These are phyloP conservation scores for Erythrobasidium hasegawianum DNA, from an alignment of 1,284 basidiomycete species.

Conservation along the genomic window DNA sequence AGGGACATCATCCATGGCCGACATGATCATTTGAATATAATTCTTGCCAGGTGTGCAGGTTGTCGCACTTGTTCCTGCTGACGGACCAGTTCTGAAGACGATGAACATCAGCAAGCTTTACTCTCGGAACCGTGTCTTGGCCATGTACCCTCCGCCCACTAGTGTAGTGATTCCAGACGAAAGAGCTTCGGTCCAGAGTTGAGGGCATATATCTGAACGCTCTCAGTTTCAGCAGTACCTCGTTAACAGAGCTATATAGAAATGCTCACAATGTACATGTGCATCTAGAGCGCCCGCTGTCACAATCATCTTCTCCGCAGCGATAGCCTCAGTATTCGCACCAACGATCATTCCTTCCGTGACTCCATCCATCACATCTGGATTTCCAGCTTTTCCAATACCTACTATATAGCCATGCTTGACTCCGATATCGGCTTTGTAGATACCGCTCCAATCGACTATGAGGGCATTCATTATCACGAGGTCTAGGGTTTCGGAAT, in stretches of 20 bases:
- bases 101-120: slow-evolving; percentile 47
- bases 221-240: neutral
- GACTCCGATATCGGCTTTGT: slow-evolving; percentile 98
- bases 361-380: slow-evolving; percentile 84
- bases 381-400: slow-evolving; percentile 96
- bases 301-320: slow-evolving; percentile 87
- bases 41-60: slow-evolving; percentile 88
- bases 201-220: slow-evolving; percentile 68
- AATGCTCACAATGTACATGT: slow-evolving; percentile 62
- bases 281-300: slow-evolving; percentile 92
- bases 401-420: slow-evolving; percentile 77
- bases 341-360: slow-evolving; percentile 72
- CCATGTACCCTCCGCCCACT: slow-evolving; percentile 81
- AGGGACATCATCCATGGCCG: slow-evolving; percentile 79
- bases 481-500: slow-evolving; percentile 72
- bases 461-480: slow-evolving; percentile 94
- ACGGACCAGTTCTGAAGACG: slow-evolving; percentile 71
- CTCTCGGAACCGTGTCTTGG: slow-evolving; percentile 10
- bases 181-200: slow-evolving; percentile 63
- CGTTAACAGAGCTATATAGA: neutral
- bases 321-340: slow-evolving; percentile 86
- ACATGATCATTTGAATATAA: slow-evolving; percentile 81
- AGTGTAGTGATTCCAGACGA: slow-evolving; percentile 71
- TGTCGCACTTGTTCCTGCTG: slow-evolving; percentile 84
- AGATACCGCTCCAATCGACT: slow-evolving; percentile 91